phyloP scores from a whole-genome alignment of 1,139 yeast species.

The Blastobotrys petasosporus region DNA sequence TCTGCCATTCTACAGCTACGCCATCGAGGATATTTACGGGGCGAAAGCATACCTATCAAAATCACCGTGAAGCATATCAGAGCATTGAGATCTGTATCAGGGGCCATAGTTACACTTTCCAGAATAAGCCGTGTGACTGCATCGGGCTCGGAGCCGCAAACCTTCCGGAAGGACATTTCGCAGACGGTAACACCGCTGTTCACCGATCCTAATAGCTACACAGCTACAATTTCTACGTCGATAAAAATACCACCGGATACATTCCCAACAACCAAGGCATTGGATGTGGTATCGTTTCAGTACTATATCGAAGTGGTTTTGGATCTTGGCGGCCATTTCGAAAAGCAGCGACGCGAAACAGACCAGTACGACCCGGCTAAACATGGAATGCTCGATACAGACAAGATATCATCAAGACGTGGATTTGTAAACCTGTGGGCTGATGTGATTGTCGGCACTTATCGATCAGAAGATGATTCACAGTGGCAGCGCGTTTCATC shows the following conservation, averaged over 20 bases:
- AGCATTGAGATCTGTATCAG: constrained; percentile 64
- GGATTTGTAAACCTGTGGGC: constrained; percentile 74
- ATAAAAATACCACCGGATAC: constrained; percentile 77
- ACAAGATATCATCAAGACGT: constrained; percentile 62
- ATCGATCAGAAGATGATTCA: constrained; percentile 31
- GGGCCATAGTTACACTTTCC: constrained; percentile 72
- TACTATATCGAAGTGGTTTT: constrained; percentile 78
- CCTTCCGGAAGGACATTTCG: constrained; percentile 77
- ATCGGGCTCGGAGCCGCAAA: constrained; percentile 46
- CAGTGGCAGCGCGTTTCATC: too few species aligned
- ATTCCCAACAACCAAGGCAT: constrained; percentile 75
- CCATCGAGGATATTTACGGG: constrained; percentile 66
- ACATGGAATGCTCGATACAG: constrained; percentile 53
- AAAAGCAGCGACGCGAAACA: constrained; percentile 22
- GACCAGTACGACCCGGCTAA: constrained; percentile 6
- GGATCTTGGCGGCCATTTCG: constrained; percentile 52
- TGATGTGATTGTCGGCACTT: constrained; percentile 76
- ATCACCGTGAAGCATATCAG: constrained; percentile 63
- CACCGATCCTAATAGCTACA: constrained; percentile 60
- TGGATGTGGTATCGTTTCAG: constrained; percentile 72
- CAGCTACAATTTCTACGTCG: constrained; percentile 55
- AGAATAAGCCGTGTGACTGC: constrained; percentile 76
- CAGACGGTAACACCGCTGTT: constrained; percentile 76
- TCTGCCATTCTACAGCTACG: constrained; percentile 52
- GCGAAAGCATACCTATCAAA: constrained; percentile 71